Conservation (phyloP, 345 rosid species). For the Turritis glabra region DNA sequence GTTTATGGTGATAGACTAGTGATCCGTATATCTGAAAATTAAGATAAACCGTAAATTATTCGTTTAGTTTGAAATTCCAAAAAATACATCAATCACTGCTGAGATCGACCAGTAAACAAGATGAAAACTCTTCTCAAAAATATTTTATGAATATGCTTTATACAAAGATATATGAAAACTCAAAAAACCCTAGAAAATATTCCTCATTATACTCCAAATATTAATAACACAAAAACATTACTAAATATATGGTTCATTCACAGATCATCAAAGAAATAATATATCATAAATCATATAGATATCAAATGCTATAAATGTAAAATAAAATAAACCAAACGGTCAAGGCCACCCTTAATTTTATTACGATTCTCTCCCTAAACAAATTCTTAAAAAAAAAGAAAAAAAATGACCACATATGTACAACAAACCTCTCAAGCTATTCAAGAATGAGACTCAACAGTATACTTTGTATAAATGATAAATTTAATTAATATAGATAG, state of each 20-base stretch:
- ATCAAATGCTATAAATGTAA: neutral
- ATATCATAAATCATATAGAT: neutral
- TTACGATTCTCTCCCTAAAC: neutral
- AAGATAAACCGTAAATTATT: neutral
- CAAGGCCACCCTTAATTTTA: constrained; percentile 1
- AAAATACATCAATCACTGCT: neutral
- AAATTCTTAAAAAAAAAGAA: neutral
- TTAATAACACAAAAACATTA: neutral
- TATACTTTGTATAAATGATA: neutral
- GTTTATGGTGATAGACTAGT: neutral
- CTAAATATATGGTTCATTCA: neutral
- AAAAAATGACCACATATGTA: neutral
- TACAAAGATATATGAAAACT: neutral
- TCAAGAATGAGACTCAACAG: neutral
- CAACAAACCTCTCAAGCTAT: constrained; percentile 6
- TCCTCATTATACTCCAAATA: neutral
- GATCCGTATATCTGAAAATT: neutral
- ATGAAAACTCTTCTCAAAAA: neutral
- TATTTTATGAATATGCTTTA: neutral
- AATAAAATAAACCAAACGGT: constrained; percentile 1
- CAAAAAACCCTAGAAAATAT: neutral
- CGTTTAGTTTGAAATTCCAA: neutral
- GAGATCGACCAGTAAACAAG: neutral
- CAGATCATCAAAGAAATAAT: neutral
- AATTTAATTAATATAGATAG: neutral